Evolutionary conservation across 305 asterid genomes (phyloP), one percentile per base, ranked within the genome.

Genomic region (Solanum hybrid): DNA sequence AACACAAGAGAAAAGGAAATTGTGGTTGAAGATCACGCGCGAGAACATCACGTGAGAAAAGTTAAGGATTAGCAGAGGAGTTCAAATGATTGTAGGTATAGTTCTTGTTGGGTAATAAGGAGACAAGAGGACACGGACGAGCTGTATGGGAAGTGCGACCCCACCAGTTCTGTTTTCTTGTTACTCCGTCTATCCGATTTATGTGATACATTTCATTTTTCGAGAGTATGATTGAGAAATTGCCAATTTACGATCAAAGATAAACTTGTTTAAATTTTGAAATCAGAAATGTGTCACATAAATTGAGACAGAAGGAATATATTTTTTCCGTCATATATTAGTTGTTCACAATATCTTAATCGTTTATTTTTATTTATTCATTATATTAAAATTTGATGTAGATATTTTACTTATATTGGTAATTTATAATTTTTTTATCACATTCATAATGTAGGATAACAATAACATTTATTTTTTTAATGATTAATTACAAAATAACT

Each of bases 51-150:
- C 26, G 28, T n/a, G 87, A 24, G 26, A 9, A 40, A 18, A 35
- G 9, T 40, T 51, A 35, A 33, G 29, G 36, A 31, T 35, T 31
- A 12, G 9, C 86, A 34, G 78, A 88, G 79, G 91, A 89, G 95
- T 94, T 92, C 96, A 94, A 95, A 95, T 95, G 98, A 95, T 95
- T 94, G 95, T 92, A 91, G 95, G 88, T 82, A 89, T 91, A 73
- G 90, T 89, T 79, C 8, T 9, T 94, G 97, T 93, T 92, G 93
- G 92, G 79, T 34, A 89, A 92, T 3, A 75, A 20, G 87, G 91
- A 87, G 95, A 94, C 96, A 93, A 88, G 31, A 87, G 87, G 93
- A 94, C 95, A 93, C 94, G 95, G 96, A 92, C 94, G 93, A 57
- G 91, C 93, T 93, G 88, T 89, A 64, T 83, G 76, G 20, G 28